Evolutionary conservation across 2,329 filamentous ascomycete genomes (phyloP).

Genomic region (Scedosporium apiospermum): DNA sequence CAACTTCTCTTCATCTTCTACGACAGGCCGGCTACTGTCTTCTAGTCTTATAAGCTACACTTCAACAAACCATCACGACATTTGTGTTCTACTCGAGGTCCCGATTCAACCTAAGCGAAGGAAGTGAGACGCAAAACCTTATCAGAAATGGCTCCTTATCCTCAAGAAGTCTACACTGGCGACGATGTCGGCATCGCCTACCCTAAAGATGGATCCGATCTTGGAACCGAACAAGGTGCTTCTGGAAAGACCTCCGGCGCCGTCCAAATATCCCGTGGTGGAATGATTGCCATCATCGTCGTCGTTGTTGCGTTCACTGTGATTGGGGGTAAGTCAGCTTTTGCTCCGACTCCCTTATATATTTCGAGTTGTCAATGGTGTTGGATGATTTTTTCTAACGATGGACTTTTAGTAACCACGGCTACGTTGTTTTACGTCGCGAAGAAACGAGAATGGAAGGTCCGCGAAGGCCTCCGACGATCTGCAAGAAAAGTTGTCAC

Average conservation of each 20-base stretch:
- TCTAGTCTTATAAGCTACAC: neutral
- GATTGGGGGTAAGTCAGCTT: conserved; percentile 51
- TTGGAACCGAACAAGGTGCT: conserved; percentile 51
- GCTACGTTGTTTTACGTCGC: conserved; percentile 67
- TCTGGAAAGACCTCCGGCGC: conserved; percentile 51
- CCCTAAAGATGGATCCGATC: conserved; percentile 3
- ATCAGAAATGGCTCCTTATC: neutral
- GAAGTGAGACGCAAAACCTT: neutral
- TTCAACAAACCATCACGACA: neutral
- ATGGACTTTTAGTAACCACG: conserved; percentile 41
- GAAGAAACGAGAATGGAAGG: conserved; percentile 77
- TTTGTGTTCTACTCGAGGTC: neutral
- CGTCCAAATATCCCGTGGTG: conserved; percentile 57
- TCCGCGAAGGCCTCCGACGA: conserved; percentile 60
- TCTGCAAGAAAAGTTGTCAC: conserved; percentile 55
- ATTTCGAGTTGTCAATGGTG: neutral
- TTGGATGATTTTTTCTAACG: neutral
- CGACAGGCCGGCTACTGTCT: neutral
- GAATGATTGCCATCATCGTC: conserved; percentile 64
- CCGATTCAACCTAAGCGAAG: neutral
- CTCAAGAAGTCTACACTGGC: conserved; percentile 3
- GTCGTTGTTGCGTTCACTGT: conserved; percentile 59
- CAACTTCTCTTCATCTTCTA: neutral
- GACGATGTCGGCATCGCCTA: conserved; percentile 5
- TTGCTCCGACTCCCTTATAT: neutral